phyloP scores from a whole-genome alignment of 257 asterid species.

The Solanum medicagineum region DNA sequence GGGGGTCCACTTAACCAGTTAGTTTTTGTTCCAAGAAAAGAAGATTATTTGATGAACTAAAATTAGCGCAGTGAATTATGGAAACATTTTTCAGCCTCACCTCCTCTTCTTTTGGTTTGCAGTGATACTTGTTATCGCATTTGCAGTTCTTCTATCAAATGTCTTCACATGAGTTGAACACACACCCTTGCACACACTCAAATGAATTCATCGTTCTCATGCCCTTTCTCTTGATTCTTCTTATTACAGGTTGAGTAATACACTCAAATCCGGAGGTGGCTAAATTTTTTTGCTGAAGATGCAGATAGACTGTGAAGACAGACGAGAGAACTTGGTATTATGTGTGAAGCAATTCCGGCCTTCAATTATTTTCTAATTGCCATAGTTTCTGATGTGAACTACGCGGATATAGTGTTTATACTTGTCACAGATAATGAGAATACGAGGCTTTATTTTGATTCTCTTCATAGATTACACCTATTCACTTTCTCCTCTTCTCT shows the following conservation, averaged over 20 bases:
- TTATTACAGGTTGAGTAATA: conserved; percentile 65
- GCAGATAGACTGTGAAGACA: not conserved
- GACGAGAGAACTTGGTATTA: not conserved
- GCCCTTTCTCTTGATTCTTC: not conserved
- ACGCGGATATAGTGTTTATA: conserved; percentile 14
- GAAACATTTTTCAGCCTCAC: not conserved
- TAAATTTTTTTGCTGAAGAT: conserved; percentile 16
- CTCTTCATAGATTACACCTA: not conserved
- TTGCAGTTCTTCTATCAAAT: not conserved
- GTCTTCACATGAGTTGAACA: not conserved
- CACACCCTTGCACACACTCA: not conserved
- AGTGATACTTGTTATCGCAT: not conserved
- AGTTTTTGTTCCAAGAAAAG: too few species aligned
- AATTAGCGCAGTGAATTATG: not conserved
- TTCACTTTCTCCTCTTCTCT: not conserved
- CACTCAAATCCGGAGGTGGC: conserved; percentile 70
- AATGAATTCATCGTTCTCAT: not conserved
- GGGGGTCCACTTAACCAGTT: not conserved
- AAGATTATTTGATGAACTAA: not conserved
- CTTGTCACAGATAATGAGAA: not conserved
- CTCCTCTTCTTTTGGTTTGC: not conserved
- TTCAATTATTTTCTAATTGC: conserved; percentile 11
- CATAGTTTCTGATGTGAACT: conserved; percentile 7
- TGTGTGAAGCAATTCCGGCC: conserved; percentile 6
- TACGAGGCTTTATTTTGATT: not conserved